phyloP scores from a whole-genome alignment of 768 basidiomycete genomes.

The Mycena alexandri region DNA sequence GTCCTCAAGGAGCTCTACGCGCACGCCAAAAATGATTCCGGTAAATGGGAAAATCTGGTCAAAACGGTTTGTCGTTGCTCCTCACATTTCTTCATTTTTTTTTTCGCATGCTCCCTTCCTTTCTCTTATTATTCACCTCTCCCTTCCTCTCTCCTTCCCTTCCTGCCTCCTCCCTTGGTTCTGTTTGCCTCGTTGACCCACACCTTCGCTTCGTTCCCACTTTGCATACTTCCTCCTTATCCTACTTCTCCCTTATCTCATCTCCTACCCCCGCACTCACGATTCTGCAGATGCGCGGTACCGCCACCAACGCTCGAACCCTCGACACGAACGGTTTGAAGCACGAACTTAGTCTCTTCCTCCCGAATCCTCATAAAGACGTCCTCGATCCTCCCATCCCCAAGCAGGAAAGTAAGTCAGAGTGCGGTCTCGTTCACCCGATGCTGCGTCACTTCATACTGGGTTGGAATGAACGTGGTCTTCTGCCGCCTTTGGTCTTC shows the following conservation, averaged over 20 bases:
- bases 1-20: background rate
- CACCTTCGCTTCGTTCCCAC: no score
- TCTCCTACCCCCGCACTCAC: background rate
- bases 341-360: background rate
- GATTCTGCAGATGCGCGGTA: background rate
- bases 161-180: no score
- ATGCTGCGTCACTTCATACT: background rate
- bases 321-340: slow-evolving; percentile 3
- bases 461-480: background rate
- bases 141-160: no score
- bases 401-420: background rate
- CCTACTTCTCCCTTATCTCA: no score
- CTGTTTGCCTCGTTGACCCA: no score
- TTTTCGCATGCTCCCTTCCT: no score
- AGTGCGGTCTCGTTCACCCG: background rate
- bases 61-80: no score
- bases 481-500: background rate
- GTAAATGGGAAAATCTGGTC: no score
- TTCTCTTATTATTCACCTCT: no score
- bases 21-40: no score
- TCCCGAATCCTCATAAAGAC: background rate
- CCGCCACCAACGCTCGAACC: background rate
- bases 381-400: background rate
- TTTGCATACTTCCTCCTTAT: no score
- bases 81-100: no score